These are phyloP conservation scores for Plantago ovata DNA, from an alignment of 257 asterid genomes.

Conservation along the genomic window DNA sequence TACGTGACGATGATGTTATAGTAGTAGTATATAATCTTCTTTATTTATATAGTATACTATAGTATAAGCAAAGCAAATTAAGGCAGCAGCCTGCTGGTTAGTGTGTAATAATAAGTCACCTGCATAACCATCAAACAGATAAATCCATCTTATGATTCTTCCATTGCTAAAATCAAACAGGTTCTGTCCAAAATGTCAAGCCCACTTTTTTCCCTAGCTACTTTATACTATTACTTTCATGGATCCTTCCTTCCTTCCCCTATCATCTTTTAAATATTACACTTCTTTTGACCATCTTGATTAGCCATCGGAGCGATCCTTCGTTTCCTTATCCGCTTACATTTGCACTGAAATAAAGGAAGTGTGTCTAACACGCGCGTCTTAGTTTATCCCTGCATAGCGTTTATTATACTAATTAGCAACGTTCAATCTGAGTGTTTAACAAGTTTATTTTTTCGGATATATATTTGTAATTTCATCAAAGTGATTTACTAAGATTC, in stretches of 20 bases:
- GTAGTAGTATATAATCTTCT: too few species aligned
- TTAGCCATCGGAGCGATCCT: neutral
- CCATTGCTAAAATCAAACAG: slow-evolving; percentile 30
- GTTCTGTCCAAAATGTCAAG: slow-evolving; percentile 36
- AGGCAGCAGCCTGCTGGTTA: neutral
- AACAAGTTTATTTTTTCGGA: neutral
- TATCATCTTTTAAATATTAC: too few species aligned
- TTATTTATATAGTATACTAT: too few species aligned
- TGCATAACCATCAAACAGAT: slow-evolving; percentile 21
- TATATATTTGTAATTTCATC: too few species aligned
- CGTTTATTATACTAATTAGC: neutral
- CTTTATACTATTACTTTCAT: slow-evolving; percentile 23
- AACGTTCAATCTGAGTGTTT: neutral
- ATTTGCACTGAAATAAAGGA: slow-evolving; percentile 4
- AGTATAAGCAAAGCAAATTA: too few species aligned
- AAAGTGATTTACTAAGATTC: slow-evolving; percentile 1
- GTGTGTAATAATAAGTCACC: slow-evolving; percentile 24
- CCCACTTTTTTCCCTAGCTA: slow-evolving; percentile 16
- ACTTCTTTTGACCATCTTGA: slow-evolving; percentile 7
- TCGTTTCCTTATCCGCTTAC: neutral
- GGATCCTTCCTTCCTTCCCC: slow-evolving; percentile 6
- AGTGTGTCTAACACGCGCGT: too few species aligned
- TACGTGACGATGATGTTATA: too few species aligned
- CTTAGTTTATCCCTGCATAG: too few species aligned
- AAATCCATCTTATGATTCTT: slow-evolving; percentile 38